Percentiles rank a stretch among this genome's conserved stretches.
Conservation (phyloP, 192 early-diverging fungal species). For the Coemansia sp. region DNA sequence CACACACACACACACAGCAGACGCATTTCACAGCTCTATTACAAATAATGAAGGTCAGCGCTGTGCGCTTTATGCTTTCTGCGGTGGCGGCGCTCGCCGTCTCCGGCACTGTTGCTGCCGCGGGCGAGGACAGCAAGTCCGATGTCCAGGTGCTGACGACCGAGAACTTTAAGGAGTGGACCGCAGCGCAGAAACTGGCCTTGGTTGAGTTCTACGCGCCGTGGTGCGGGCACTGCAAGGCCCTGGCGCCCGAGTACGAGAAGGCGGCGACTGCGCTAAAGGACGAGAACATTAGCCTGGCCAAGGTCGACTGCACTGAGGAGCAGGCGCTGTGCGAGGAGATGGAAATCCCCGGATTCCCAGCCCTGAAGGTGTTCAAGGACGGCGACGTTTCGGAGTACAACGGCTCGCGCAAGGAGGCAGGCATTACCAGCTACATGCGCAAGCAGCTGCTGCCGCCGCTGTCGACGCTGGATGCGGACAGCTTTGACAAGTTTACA, state of each 20-base stretch:
- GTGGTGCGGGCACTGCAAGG: slow-evolving; percentile 98
- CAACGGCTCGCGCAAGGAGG: slow-evolving; percentile 84
- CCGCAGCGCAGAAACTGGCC: slow-evolving; percentile 64
- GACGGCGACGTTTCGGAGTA: slow-evolving; percentile 69
- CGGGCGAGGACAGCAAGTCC: slow-evolving; percentile 14
- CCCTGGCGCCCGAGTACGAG: slow-evolving; percentile 91
- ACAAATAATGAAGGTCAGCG: slow-evolving; percentile 44
- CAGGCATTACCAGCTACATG: slow-evolving; percentile 90
- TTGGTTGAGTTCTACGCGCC: slow-evolving; percentile 97
- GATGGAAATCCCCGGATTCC: slow-evolving; percentile 84
- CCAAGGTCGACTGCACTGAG: slow-evolving; percentile 97
- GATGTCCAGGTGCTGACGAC: slow-evolving; percentile 49
- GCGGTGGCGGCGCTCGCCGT: slow-evolving; percentile 41
- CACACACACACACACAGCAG: background rate
- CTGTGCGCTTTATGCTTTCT: slow-evolving; percentile 48
- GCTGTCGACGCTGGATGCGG: slow-evolving; percentile 65
- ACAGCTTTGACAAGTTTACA: slow-evolving; percentile 73
- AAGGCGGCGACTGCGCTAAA: slow-evolving; percentile 85
- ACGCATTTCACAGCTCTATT: background rate
- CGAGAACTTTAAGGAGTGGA: slow-evolving; percentile 63
- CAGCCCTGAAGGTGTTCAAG: slow-evolving; percentile 89
- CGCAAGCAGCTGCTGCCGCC: slow-evolving; percentile 89
- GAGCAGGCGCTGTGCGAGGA: slow-evolving; percentile 81
- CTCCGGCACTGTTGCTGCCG: slow-evolving; percentile 9
- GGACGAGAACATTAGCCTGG: slow-evolving; percentile 68